Base-by-base conservation (phyloP, 768 basidiomycete genomes). In the Macrolepiota fuliginosa region DNA sequence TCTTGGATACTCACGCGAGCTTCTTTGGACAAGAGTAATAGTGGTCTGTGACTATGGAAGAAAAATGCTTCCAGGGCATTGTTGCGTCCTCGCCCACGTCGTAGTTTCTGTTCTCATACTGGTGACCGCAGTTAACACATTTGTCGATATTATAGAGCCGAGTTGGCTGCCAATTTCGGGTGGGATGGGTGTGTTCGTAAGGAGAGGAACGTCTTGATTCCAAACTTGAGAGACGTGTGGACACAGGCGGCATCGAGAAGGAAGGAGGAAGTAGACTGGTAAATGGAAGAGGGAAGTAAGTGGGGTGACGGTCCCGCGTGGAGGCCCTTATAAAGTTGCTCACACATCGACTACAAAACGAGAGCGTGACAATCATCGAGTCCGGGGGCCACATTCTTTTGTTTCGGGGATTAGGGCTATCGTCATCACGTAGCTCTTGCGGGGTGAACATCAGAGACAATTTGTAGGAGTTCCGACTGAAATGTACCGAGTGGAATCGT, bases 291-390 rank as follows among this genome's bases (percentile, higher is more conserved):
- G 54, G 37, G 60, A 61, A 61, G 60, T 61, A 61, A 61, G 54
- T 61, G 15, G 7, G 54, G 60, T 54, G 53, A 61, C 12, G 42
- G 54, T 54, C 46, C 60, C 59, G n/a, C 54, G 53, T 54, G 60
- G 37, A n/a, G 36, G 60, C 22, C 40, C 49, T 55, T 54, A 32
- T 32, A 52, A 61, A 55, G 55, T 37, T 11, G 27, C n/a, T 55
- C 35, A 49, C 53, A 49, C 42, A 61, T 47, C 46, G 54, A 37
- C 53, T 45, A 36, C 36, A 37, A 45, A 24, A 19, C 25, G 11
- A 25, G 27, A 12, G 40, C 37, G 59, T 61, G 52, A 61, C 59
- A 46, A 46, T 46, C 22, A 39, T 32, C 29, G 12, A 13, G 40
- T 24, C 36, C 46, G n/a, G 15, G 13, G 25, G 13, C 32, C 19